Percentiles rank a stretch among this genome's conserved stretches.
These are phyloP conservation scores for Violaceomyces palustris DNA, from an alignment of 1,284 basidiomycete genomes.

Conservation along the genomic window DNA sequence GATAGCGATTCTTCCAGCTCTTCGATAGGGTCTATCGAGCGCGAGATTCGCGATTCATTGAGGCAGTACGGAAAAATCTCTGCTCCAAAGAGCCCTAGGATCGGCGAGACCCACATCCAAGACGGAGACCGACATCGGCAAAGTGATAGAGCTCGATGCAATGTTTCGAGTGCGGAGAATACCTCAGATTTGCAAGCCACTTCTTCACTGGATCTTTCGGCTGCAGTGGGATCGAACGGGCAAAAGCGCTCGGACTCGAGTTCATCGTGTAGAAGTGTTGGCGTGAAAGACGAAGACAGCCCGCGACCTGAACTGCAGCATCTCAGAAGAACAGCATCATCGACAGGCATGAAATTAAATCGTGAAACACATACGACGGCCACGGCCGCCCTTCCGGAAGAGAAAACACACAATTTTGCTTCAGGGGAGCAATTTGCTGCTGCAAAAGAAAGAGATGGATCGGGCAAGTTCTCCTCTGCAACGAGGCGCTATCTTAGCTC, in stretches of 20 bases:
- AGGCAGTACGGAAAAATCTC: neutral
- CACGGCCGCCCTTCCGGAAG: neutral
- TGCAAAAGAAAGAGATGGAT: neutral
- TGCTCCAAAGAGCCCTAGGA: neutral
- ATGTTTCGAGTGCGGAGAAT: neutral
- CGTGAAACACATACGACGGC: too few relatives aligned
- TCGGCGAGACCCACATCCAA: neutral
- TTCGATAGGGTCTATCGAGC: slow-evolving; percentile 4
- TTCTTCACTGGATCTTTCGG: neutral
- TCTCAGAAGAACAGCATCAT: too few relatives aligned
- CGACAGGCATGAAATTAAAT: too few relatives aligned
- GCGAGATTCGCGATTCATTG: neutral
- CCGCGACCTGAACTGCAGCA: too few relatives aligned
- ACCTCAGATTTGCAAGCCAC: neutral
- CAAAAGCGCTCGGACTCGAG: too few relatives aligned
- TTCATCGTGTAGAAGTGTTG: too few relatives aligned
- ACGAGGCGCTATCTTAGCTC: too few relatives aligned
- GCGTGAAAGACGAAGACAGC: too few relatives aligned
- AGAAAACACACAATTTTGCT: slow-evolving; percentile 1
- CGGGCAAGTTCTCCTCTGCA: too few relatives aligned
- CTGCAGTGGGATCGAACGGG: too few relatives aligned
- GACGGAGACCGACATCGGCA: neutral
- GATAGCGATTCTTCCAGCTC: neutral
- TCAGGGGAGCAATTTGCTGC: neutral
- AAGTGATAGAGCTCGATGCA: neutral